Conservation (phyloP, 768 basidiomycete genomes). For the Mycena haematopus region DNA sequence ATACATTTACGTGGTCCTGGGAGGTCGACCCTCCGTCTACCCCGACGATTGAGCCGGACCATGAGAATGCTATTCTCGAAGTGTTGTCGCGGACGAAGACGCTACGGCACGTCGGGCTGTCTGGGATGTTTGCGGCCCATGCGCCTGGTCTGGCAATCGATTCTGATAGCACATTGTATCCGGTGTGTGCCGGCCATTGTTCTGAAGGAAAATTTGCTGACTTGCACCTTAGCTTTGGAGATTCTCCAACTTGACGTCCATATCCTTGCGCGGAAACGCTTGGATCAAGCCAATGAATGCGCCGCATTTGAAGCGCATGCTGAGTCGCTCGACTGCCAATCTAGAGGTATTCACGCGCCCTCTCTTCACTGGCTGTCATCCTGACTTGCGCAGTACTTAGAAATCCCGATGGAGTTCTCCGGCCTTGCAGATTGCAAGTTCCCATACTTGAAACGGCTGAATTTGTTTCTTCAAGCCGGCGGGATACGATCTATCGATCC, state of each 20-base stretch:
- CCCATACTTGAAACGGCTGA: constrained; percentile 49
- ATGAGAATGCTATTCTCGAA: constrained; percentile 49
- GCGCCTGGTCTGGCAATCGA: constrained; percentile 39
- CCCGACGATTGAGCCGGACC: constrained; percentile 40
- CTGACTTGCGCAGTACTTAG: constrained; percentile 41
- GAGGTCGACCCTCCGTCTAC: constrained; percentile 33
- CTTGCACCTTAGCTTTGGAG: constrained; percentile 37
- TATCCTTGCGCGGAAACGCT: constrained; percentile 37
- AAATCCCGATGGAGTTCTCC: constrained; percentile 54
- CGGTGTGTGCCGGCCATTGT: constrained; percentile 37
- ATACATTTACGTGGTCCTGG: constrained; percentile 53
- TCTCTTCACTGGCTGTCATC: neutral
- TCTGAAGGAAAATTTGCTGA: constrained; percentile 20
- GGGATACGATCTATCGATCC: constrained; percentile 41
- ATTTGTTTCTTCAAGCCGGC: constrained; percentile 50
- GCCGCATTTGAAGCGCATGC: constrained; percentile 34
- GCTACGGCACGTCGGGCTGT: constrained; percentile 44
- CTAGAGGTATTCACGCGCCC: constrained; percentile 34
- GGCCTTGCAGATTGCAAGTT: constrained; percentile 43
- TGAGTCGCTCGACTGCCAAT: constrained; percentile 34
- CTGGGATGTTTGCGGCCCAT: constrained; percentile 48
- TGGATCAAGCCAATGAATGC: constrained; percentile 38
- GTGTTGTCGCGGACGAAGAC: constrained; percentile 37
- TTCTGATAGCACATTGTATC: constrained; percentile 42
- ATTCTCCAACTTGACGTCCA: constrained; percentile 35